Percentiles rank a stretch among this genome's conserved stretches.
phyloP scores from a whole-genome alignment of 352 stramenopile genomes.

The Pythium pyrilobum region DNA sequence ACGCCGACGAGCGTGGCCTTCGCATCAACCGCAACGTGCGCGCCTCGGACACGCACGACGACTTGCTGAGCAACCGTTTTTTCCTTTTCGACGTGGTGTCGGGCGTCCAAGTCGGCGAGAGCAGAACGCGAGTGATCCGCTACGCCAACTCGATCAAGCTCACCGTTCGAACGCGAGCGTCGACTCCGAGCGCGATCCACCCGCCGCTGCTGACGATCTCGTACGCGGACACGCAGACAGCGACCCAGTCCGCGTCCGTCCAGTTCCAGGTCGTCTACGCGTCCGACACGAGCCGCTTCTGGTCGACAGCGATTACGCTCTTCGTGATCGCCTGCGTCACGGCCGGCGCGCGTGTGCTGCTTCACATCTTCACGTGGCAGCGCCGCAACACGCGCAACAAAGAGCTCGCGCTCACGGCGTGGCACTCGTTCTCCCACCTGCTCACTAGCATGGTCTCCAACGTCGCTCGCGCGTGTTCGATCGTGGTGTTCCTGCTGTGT shows the following conservation, averaged over 20 bases:
- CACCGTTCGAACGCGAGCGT: slow-evolving; percentile 41
- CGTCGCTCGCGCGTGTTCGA: slow-evolving; percentile 36
- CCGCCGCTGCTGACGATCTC: slow-evolving; percentile 69
- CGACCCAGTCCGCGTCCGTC: slow-evolving; percentile 20
- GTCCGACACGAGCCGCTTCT: slow-evolving; percentile 75
- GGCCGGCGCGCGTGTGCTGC: slow-evolving; percentile 44
- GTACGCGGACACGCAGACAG: slow-evolving; percentile 56
- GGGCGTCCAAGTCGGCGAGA: slow-evolving; percentile 40
- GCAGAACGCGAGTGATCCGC: slow-evolving; percentile 45
- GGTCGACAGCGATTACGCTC: slow-evolving; percentile 63
- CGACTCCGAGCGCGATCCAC: slow-evolving; percentile 48
- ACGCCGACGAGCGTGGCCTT: slow-evolving; percentile 53
- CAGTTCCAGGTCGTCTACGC: slow-evolving; percentile 85
- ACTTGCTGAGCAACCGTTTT: slow-evolving; percentile 89
- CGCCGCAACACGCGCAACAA: slow-evolving; percentile 66
- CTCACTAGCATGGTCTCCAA: slow-evolving; percentile 32
- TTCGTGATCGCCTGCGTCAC: slow-evolving; percentile 64
- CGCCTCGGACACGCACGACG: slow-evolving; percentile 53
- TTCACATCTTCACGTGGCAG: slow-evolving; percentile 88
- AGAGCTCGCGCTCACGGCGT: slow-evolving; percentile 47
- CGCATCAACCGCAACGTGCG: slow-evolving; percentile 75
- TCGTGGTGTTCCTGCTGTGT: slow-evolving; percentile 71
- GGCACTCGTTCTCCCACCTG: slow-evolving; percentile 38
- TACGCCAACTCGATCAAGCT: slow-evolving; percentile 76
- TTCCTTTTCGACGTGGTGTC: slow-evolving; percentile 88